These are phyloP conservation scores for Pythium monospermum DNA, from an alignment of 352 stramenopile genomes.

Conservation along the genomic window DNA sequence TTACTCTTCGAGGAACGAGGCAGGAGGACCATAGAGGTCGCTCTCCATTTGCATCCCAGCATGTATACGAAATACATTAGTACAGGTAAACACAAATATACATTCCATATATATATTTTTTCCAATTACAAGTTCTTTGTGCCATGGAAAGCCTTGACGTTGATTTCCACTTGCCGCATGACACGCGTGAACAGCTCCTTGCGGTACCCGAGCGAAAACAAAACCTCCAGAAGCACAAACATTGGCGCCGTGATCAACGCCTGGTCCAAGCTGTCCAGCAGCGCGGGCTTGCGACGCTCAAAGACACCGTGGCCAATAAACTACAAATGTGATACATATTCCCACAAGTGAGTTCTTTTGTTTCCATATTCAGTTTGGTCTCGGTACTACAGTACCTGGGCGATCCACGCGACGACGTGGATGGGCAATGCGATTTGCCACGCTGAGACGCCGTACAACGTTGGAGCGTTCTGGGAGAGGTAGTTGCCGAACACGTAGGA, in stretches of 20 bases:
- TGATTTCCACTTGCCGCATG: conserved; percentile 34
- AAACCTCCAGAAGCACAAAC: conserved; percentile 52
- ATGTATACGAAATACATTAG: no score
- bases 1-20: no score
- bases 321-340: conserved; percentile 6
- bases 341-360: neutral
- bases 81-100: no score
- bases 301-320: conserved; percentile 60
- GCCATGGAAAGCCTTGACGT: conserved; percentile 33
- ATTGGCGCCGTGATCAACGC: conserved; percentile 45
- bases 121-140: conserved; percentile 18
- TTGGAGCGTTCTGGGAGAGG: conserved; percentile 14
- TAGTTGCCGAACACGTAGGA: conserved; percentile 32
- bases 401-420: conserved; percentile 43
- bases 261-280: conserved; percentile 59
- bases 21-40: no score
- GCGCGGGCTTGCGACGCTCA: conserved; percentile 46
- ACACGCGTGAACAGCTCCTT: conserved; percentile 32
- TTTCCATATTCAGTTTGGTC: neutral
- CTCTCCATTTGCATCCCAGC: no score
- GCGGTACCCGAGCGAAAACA: conserved; percentile 45
- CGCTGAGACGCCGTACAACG: conserved; percentile 19
- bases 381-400: conserved; percentile 18
- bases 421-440: conserved; percentile 35
- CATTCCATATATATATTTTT: no score